Base-by-base conservation (phyloP, 345 rosid species). In the Lepidium didymum region DNA sequence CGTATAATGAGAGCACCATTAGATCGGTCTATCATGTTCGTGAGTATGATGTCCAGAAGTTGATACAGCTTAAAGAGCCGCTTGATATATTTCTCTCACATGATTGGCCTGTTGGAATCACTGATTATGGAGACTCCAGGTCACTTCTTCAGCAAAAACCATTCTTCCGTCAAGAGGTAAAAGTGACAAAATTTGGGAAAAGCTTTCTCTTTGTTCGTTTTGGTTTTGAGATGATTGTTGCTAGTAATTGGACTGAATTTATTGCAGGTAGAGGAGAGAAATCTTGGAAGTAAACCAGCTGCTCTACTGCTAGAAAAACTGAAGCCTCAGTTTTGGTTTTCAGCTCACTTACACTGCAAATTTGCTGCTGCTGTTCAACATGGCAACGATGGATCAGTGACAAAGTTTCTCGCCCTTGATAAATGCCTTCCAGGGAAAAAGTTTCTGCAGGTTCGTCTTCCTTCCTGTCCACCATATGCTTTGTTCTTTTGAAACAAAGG, bases 301-400 rank as follows among this genome's bases (percentile, higher is more conserved):
- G 89, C 97, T 62, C 83, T 81, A 52, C 85, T 94, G 77, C 79
- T 94, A 21, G 85, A 86, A 75, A 86, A 89, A 67, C 73, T 91
- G 56, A 94, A 81, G 72, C 96, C 96, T 11, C 61, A 67, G 47
- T 87, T 85, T 77, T 94, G 97, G 99, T 94, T 94, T 80, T 87
- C 99, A 10, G 97, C 96, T 80, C 96, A 94, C 70, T 79, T 94
- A 37, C 97, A 89, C 78, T 94, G 96, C 79, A 85, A 91, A 76
- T 91, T 94, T 73, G 75, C 91, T 55, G 96, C 97, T 75, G 75
- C 86, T 72, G 90, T 94, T 79, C 87, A 87, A 67, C 99, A 91
- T 63, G 87, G 87, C 7, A 80, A 79, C 35, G 82, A 78, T 71
- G 96, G 91, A n/a, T 76, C 82, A 5, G 56, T 85, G 37, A 91